phyloP scores from a whole-genome alignment of 345 rosid genomes.

The Eucalyptus globulus region DNA sequence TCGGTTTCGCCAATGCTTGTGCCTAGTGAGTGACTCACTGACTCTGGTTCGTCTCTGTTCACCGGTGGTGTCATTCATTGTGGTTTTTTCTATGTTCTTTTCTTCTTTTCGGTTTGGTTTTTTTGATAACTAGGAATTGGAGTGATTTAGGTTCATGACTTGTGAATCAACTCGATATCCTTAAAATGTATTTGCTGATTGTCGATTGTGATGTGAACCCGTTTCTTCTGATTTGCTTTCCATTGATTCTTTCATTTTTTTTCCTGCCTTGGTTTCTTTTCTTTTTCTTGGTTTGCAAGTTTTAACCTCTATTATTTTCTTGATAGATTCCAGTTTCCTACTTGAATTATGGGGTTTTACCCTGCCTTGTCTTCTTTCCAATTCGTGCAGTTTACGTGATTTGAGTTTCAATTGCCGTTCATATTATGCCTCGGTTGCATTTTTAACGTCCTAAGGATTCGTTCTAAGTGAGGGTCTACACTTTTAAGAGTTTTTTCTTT shows the following conservation, averaged over 20 bases:
- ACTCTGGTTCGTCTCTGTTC: background rate
- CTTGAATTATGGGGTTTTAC: background rate
- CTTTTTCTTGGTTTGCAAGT: background rate
- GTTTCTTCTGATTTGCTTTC: background rate
- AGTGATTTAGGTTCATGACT: background rate
- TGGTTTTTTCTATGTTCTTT: background rate
- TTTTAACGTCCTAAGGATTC: too few species aligned
- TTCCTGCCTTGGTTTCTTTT: background rate
- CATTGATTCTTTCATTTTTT: background rate
- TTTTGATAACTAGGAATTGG: background rate
- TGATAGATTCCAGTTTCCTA: background rate
- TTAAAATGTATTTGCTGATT: background rate
- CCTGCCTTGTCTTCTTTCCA: too few species aligned
- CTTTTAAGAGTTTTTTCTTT: too few species aligned
- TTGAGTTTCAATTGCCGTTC: too few species aligned
- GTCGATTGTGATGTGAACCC: background rate
- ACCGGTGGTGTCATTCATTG: background rate
- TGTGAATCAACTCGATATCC: background rate
- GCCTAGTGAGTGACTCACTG: too few species aligned
- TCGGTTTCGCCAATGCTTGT: too few species aligned
- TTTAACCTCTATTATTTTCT: background rate
- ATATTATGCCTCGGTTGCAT: too few species aligned
- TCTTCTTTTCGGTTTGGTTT: background rate
- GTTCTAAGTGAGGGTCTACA: rapidly evolving
- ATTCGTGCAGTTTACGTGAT: too few species aligned